Evolutionary conservation across 1,284 basidiomycete genomes (phyloP).

Genomic region (Meira miltonrushii): DNA sequence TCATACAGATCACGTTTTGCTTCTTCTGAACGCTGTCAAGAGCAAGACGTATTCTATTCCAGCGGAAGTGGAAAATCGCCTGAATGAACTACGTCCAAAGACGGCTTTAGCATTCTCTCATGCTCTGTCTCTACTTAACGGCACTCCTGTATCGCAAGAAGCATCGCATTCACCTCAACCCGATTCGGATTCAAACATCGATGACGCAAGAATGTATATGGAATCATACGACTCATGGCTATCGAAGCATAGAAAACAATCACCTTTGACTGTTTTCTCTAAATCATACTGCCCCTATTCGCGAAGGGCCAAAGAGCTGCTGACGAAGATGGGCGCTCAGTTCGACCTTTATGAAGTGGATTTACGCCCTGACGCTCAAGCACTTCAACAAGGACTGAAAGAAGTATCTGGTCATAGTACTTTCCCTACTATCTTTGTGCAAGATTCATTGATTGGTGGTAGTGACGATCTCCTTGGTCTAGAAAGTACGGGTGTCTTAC

Average conservation of each 20-base stretch:
- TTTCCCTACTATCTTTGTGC: slow-evolving; percentile 7
- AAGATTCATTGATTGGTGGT: slow-evolving; percentile 6
- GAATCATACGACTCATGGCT: slow-evolving; percentile 13
- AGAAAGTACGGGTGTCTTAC: not conserved
- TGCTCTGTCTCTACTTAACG: too few species aligned
- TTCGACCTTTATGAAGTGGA: slow-evolving; percentile 18
- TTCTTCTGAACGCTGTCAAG: slow-evolving; percentile 5
- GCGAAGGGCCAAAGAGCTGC: slow-evolving; percentile 17
- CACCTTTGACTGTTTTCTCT: slow-evolving; percentile 20
- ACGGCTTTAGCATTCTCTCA: too few species aligned
- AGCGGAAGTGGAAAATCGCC: not conserved
- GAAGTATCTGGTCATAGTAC: slow-evolving; percentile 7
- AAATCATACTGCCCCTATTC: slow-evolving; percentile 27
- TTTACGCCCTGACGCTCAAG: slow-evolving; percentile 6
- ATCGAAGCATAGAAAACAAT: slow-evolving; percentile 10
- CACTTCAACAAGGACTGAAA: not conserved
- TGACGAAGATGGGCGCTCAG: slow-evolving; percentile 11
- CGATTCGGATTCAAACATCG: slow-evolving; percentile 2
- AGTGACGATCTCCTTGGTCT: not conserved
- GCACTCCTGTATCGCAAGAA: too few species aligned
- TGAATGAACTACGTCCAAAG: not conserved
- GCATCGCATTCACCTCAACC: not conserved
- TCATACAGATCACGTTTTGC: slow-evolving; percentile 4
- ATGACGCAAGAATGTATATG: slow-evolving; percentile 1
- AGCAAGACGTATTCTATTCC: not conserved